Base-by-base conservation (phyloP, 495 filamentous ascomycete genomes). In the Podospora appendiculata region DNA sequence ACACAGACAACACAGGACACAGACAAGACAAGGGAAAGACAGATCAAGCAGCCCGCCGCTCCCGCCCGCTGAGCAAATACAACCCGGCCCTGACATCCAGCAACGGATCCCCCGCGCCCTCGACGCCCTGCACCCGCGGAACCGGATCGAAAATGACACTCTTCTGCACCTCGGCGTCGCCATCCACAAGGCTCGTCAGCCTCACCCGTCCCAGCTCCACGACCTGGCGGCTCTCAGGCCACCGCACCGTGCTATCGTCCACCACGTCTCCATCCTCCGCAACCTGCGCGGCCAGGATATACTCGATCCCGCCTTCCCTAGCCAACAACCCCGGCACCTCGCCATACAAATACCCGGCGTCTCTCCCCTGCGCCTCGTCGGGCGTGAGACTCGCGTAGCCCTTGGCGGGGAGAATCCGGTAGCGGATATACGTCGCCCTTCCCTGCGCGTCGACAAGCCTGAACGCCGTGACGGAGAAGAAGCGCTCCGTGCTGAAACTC, bases 61-160 rank as follows among this genome's bases (percentile, higher is more conserved):
- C 62, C 55, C 66, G 70, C 14, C 79, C 77, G 63, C 75, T 78
- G 34, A 79, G 62, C 39, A 80, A 57, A 64, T 81, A 80, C 19
- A 81, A 57, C 4, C 64, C 69, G 7, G 77, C 74, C 45, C 77
- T 63, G 50, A 75, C 63, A 33, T 80, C 74, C 51, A 82, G 56
- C 53, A 82, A 59, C 48, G 78, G 77, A 65, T 81, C 78, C 18
- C 58, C 70, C 35, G 64, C 70, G 6, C 69, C 50, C 52, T 80
- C 76, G 10, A 82, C 61, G 0, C 78, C 78, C 14, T 72, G 57
- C 19, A 79, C 73, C 33, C 78, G 67, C 2, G 79, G 76, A 50
- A 79, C 71, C 19, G 78, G 76, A 61, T 81, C 76, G 55, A 78
- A 79, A 50, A 79, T 79, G 40, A 76, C 67, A 33, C 64, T 55